These are phyloP conservation scores for Juglanconis oblonga DNA, from an alignment of 2,329 filamentous ascomycete genomes.

Conservation along the genomic window DNA sequence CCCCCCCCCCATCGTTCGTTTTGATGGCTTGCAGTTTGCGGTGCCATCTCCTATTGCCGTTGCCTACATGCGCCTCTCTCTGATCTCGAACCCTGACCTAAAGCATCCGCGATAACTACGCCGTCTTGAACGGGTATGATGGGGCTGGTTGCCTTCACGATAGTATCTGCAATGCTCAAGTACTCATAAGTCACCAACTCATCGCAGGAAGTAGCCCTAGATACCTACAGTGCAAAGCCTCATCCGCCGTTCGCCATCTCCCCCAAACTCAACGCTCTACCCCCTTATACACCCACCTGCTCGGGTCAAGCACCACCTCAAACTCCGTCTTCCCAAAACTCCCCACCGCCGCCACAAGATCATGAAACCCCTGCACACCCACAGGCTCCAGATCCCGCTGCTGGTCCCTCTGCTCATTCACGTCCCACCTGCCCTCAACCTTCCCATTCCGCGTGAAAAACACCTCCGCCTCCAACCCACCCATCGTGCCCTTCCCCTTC, in stretches of 20 bases:
- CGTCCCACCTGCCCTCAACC: slow-evolving; percentile 61
- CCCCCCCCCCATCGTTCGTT: too few relatives aligned
- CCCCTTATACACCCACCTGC: slow-evolving; percentile 53
- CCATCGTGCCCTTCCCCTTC: slow-evolving; percentile 18
- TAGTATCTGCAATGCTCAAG: too few relatives aligned
- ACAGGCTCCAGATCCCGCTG: slow-evolving; percentile 58
- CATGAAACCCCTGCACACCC: slow-evolving; percentile 69
- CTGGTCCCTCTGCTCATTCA: slow-evolving; percentile 71
- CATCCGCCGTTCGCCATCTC: not conserved
- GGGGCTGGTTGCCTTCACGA: too few relatives aligned
- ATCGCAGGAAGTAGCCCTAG: not conserved
- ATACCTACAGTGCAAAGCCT: not conserved
- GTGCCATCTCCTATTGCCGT: too few relatives aligned
- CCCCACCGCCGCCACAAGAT: slow-evolving; percentile 31
- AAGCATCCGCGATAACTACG: too few relatives aligned
- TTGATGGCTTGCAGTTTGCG: too few relatives aligned
- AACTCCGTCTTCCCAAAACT: not conserved
- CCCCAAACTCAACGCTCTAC: not conserved
- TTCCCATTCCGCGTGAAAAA: slow-evolving; percentile 71
- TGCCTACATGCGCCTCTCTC: too few relatives aligned
- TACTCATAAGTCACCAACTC: too few relatives aligned
- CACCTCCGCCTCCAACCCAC: slow-evolving; percentile 45
- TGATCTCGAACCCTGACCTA: too few relatives aligned
- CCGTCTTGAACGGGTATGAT: too few relatives aligned
- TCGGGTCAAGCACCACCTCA: slow-evolving; percentile 55